Base-by-base conservation (phyloP, 495 filamentous ascomycete species). In the Aspergillus wentii region DNA sequence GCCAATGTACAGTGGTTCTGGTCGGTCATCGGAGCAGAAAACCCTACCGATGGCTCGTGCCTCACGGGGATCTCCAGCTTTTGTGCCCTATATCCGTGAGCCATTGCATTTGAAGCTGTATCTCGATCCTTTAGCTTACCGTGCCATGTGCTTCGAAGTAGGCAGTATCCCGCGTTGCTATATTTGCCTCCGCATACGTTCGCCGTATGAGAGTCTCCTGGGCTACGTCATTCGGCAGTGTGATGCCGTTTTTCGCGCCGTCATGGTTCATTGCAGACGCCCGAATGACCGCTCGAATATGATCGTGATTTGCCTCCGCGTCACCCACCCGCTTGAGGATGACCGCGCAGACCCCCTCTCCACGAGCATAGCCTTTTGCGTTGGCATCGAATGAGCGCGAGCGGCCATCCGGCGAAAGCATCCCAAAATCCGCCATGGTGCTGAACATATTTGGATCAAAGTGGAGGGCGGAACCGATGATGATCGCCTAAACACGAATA, bases 91-190 rank as follows among this genome's bases (percentile, higher is more conserved):
- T n/a, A n/a, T n/a, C n/a, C n/a, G n/a, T n/a, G n/a, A n/a, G n/a
- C n/a, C n/a, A n/a, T n/a, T n/a, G n/a, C n/a, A n/a, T n/a, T n/a
- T n/a, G n/a, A n/a, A n/a, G n/a, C n/a, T n/a, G n/a, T n/a, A n/a
- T n/a, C n/a, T n/a, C n/a, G n/a, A n/a, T n/a, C n/a, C n/a, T n/a
- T n/a, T n/a, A n/a, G n/a, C n/a, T n/a, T n/a, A n/a, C n/a, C 8
- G 72, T 75, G 0, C 69, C 72, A 40, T 78, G 74, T 3, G 68
- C 71, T 40, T 62, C 59, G 11, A 77, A 49, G 28, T 68, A 78
- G 8, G 56, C 41, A 0, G 72, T 76, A 3, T 61, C 40, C 4
- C 30, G 11, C 13, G 64, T 39, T 15, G 52, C 34, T 0, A 76
- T 44, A 0, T 57, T 53, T 5, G 61, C 66, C 22, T 44, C 43